These are phyloP conservation scores for Stemphylium vesicarium DNA, from an alignment of 2,329 filamentous ascomycete genomes.

Conservation along the genomic window DNA sequence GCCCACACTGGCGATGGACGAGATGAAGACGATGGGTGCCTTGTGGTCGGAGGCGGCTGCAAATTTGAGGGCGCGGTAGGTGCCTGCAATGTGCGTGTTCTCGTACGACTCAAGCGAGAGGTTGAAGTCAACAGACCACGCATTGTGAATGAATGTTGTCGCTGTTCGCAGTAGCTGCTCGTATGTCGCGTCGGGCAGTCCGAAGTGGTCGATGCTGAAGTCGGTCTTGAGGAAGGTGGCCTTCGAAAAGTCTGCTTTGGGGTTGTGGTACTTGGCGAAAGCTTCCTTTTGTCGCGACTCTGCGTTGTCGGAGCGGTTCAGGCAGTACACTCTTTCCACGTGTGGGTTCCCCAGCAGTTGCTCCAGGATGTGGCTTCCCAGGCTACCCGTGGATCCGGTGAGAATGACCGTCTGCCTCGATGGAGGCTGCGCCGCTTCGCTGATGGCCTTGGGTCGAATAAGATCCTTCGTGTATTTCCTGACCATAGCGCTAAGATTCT, in stretches of 20 bases:
- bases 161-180: slow-evolving; percentile 28
- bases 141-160: slow-evolving; percentile 57
- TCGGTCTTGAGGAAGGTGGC: slow-evolving; percentile 1
- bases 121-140: slow-evolving; percentile 64
- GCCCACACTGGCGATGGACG: slow-evolving; percentile 45
- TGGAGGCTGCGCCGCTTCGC: background rate
- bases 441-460: background rate
- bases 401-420: slow-evolving; percentile 18
- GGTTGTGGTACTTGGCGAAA: slow-evolving; percentile 2
- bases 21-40: slow-evolving; percentile 47
- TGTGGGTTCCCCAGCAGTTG: slow-evolving; percentile 19
- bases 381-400: slow-evolving; percentile 34
- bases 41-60: slow-evolving; percentile 1
- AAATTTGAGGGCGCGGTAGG: slow-evolving; percentile 16
- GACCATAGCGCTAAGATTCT: background rate
- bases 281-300: slow-evolving; percentile 13
- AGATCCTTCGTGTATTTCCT: slow-evolving; percentile 1
- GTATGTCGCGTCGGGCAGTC: slow-evolving; percentile 40
- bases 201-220: slow-evolving; percentile 40
- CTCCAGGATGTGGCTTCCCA: slow-evolving; percentile 30
- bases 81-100: slow-evolving; percentile 17
- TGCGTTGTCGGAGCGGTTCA: slow-evolving; percentile 28
- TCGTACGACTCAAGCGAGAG: slow-evolving; percentile 26
- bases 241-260: slow-evolving; percentile 12
- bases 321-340: slow-evolving; percentile 27